phyloP scores from a whole-genome alignment of 2,329 filamentous ascomycete genomes.

The Fusarium udum region DNA sequence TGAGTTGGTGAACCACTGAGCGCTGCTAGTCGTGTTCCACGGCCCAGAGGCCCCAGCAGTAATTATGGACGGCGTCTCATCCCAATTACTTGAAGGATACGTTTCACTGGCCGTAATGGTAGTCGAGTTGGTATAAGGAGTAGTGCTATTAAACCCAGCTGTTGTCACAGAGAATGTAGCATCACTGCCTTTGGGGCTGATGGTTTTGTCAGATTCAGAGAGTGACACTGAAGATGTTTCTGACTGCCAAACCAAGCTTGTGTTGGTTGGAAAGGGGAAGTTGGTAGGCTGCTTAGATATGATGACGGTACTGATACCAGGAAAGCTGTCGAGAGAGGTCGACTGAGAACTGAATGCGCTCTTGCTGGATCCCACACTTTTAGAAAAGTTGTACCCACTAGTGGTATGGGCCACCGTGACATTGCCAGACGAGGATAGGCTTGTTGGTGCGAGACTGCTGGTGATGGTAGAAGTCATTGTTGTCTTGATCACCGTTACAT shows the following conservation, averaged over 20 bases:
- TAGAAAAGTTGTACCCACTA: slow-evolving; percentile 24
- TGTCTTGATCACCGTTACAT: slow-evolving; percentile 9
- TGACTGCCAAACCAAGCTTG: slow-evolving; percentile 16
- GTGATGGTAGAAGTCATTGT: slow-evolving; percentile 28
- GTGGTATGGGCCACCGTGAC: slow-evolving; percentile 15
- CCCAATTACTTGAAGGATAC: neutral
- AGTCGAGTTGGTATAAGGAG: slow-evolving; percentile 33
- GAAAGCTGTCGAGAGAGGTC: neutral
- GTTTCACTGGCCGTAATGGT: neutral
- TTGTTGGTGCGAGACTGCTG: slow-evolving; percentile 12
- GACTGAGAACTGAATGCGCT: neutral
- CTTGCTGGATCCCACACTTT: neutral
- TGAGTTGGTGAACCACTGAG: slow-evolving; percentile 8
- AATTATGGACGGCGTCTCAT: neutral
- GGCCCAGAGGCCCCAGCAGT: slow-evolving; percentile 2
- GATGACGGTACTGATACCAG: slow-evolving; percentile 14
- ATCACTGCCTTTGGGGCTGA: neutral
- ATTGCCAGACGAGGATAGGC: slow-evolving; percentile 1
- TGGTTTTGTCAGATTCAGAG: neutral
- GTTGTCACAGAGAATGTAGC: neutral
- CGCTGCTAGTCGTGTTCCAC: slow-evolving; percentile 7
- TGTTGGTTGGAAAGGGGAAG: slow-evolving; percentile 28
- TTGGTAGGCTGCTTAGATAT: slow-evolving; percentile 16
- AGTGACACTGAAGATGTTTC: neutral
- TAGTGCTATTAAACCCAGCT: slow-evolving; percentile 17